Evolutionary conservation across 2,329 filamentous ascomycete species (phyloP).

Genomic region (Emergomyces orientalis): DNA sequence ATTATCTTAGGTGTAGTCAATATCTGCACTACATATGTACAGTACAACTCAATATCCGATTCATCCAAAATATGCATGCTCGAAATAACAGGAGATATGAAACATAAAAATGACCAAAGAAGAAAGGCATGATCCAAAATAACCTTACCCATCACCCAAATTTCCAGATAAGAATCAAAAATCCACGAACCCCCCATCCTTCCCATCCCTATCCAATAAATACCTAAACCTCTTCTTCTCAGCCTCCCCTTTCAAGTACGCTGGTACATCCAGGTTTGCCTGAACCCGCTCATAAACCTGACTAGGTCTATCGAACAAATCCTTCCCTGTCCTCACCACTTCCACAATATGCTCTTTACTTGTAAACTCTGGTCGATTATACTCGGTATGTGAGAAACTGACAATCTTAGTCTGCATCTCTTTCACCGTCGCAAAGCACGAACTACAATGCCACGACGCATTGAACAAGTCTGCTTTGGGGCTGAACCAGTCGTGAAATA

Average conservation of each 20-base stretch:
- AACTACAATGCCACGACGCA: constrained; percentile 54
- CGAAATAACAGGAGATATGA: neutral
- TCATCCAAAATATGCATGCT: neutral
- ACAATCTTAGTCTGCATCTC: constrained; percentile 49
- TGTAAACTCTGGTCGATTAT: constrained; percentile 44
- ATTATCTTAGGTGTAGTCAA: neutral
- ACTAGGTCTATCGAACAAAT: constrained; percentile 45
- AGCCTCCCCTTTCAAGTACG: constrained; percentile 33
- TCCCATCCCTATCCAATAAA: constrained; percentile 33
- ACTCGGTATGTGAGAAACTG: constrained; percentile 47
- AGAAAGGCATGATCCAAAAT: neutral
- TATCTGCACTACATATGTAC: neutral
- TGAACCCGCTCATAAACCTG: constrained; percentile 44
- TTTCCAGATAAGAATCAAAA: constrained; percentile 17
- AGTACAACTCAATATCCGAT: neutral
- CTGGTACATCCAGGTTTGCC: constrained; percentile 46
- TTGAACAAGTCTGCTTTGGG: constrained; percentile 35
- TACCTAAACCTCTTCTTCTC: constrained; percentile 28
- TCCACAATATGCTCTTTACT: constrained; percentile 43
- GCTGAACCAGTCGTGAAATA: neutral
- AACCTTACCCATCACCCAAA: constrained; percentile 5
- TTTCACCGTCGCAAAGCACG: constrained; percentile 49
- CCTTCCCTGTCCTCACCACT: constrained; percentile 44
- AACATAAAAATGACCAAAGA: neutral
- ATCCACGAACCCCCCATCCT: constrained; percentile 29